Percentiles rank a stretch among this genome's conserved stretches.
These are phyloP conservation scores for Stagonosporopsis vannaccii DNA, from an alignment of 2,329 filamentous ascomycete genomes.

Conservation along the genomic window DNA sequence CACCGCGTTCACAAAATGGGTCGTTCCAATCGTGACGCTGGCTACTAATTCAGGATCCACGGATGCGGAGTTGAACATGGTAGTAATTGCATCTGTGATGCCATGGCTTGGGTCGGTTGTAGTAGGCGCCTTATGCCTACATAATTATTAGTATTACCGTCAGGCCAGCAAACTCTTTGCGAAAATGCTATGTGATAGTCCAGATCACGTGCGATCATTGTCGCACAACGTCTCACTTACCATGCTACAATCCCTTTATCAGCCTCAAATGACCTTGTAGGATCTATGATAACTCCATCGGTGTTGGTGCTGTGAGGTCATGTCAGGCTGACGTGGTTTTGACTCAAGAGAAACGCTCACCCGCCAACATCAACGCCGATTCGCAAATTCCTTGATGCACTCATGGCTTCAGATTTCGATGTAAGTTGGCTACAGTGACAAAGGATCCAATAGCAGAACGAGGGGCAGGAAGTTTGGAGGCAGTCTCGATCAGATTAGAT, in stretches of 20 bases:
- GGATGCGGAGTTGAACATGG: constrained; percentile 45
- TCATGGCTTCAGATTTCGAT: constrained; percentile 17
- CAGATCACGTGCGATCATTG: constrained; percentile 11
- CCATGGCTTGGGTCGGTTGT: constrained; percentile 49
- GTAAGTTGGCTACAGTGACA: neutral
- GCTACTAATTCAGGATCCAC: constrained; percentile 45
- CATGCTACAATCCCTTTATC: constrained; percentile 46
- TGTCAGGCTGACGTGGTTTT: constrained; percentile 10
- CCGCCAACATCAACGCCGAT: constrained; percentile 56
- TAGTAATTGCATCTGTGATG: constrained; percentile 45
- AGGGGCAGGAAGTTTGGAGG: neutral
- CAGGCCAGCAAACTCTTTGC: neutral
- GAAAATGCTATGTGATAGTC: neutral
- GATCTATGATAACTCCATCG: constrained; percentile 48
- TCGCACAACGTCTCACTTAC: constrained; percentile 23
- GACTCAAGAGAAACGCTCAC: constrained; percentile 27
- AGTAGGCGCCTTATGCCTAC: constrained; percentile 50
- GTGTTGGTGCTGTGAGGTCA: constrained; percentile 42
- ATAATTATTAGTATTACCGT: neutral
- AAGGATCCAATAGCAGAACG: constrained; percentile 5
- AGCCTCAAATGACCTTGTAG: constrained; percentile 33
- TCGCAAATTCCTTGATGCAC: constrained; percentile 37
- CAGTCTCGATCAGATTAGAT: constrained; percentile 17
- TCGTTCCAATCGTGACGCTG: constrained; percentile 61
- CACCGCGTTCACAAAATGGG: constrained; percentile 61